Evolutionary conservation across 2,329 filamentous ascomycete genomes (phyloP).

Genomic region (Fusarium siculi): DNA sequence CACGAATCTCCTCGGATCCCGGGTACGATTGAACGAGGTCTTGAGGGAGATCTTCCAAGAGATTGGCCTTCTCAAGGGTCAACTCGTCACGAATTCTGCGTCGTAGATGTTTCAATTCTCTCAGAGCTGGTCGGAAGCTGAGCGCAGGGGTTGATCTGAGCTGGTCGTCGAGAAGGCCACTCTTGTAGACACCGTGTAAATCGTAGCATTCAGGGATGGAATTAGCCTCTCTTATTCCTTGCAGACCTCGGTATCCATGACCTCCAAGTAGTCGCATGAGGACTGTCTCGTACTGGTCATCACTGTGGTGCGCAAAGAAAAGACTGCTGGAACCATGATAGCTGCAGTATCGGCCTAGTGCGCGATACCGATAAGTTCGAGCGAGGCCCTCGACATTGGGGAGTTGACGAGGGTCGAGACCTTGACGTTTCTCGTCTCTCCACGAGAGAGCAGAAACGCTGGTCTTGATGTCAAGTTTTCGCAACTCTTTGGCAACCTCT

Average conservation of each 20-base stretch:
- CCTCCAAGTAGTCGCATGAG: conserved; percentile 79
- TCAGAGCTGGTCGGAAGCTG: conserved; percentile 48
- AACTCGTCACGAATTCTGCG: conserved; percentile 45
- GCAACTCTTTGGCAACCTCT: conserved; percentile 55
- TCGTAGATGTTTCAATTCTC: conserved; percentile 46
- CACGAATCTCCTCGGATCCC: conserved; percentile 29
- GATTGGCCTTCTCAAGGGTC: conserved; percentile 33
- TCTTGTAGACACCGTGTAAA: conserved; percentile 76
- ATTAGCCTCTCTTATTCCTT: conserved; percentile 72
- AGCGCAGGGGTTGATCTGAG: conserved; percentile 49
- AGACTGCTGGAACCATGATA: conserved; percentile 65
- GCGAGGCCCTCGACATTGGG: conserved; percentile 82
- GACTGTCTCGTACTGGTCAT: conserved; percentile 92
- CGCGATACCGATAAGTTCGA: conserved; percentile 77
- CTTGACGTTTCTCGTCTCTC: conserved; percentile 50
- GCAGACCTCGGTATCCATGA: conserved; percentile 75
- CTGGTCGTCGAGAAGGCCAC: conserved; percentile 66
- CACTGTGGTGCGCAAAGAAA: conserved; percentile 85
- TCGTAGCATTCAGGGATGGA: conserved; percentile 88
- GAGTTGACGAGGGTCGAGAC: conserved; percentile 50
- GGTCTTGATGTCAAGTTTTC: conserved; percentile 50
- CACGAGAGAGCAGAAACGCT: conserved; percentile 56
- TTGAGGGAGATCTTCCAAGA: conserved; percentile 13
- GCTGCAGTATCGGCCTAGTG: conserved; percentile 71
- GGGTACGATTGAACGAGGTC: conserved; percentile 45